Base-by-base conservation (phyloP, 768 basidiomycete species). In the Russula emetica region DNA sequence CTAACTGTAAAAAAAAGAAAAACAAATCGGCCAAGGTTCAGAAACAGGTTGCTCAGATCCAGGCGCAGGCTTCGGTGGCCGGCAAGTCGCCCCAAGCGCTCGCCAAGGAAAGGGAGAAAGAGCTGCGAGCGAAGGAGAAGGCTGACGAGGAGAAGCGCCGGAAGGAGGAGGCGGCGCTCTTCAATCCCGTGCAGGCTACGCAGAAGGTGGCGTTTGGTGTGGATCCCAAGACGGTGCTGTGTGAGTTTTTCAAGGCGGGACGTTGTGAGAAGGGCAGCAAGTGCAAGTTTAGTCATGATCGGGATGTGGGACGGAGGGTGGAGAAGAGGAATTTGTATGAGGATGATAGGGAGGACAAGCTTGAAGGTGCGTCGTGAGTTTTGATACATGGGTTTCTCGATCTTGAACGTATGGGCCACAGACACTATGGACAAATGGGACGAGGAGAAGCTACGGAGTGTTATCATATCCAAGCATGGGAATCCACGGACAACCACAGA, bases 341-440 rank as follows among this genome's bases (percentile, higher is more conserved):
- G 72, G 97, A 99, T 74, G 79, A 73, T 58, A 80, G 96, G 66
- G 91, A 90, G 73, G 90, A 94, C 66, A 89, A 94, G 76, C 71
- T 82, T 69, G 74, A 77, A 56, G 92, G 92, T 91, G 32, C 36
- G 11, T 42, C 51, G 44, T 16, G 22, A 6, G 13, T 16, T 32
- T 56, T 51, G 51, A 26, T 59, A 22, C 1, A 57, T 32, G n/a
- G 4, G 26, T 9, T 22, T 36, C 26, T 13, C 30, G 26, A 9
- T 34, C 18, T 52, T 53, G 40, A 54, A 45, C n/a, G 16, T 16
- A 54, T 26, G 4, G 14, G 5, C 0, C 4, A 36, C 62, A 94
- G 95, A 98, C 76, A 94, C 93, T 13, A 98, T 98, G 97, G 94
- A 97, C 70, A 85, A 79, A 66, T 99, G 97, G 97, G 94, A 97